These are phyloP conservation scores for Schizonepeta tenuifolia DNA, from an alignment of 257 asterid genomes.

Conservation along the genomic window DNA sequence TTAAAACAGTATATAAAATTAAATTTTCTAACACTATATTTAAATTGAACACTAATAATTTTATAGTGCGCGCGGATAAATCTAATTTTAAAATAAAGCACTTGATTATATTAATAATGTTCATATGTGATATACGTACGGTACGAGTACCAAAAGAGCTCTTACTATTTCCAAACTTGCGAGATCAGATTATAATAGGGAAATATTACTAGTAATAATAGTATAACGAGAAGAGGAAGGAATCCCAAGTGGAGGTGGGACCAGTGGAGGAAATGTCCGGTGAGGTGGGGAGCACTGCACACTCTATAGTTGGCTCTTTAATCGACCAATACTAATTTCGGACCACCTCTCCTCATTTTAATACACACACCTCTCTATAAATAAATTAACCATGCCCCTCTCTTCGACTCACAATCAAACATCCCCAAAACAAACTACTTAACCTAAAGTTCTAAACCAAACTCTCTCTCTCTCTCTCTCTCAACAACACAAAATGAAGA, in stretches of 20 bases:
- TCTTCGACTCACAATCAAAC: conserved; percentile 14
- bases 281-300: conserved; percentile 59
- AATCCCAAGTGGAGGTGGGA: conserved; percentile 47
- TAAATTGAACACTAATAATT: no score
- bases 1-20: no score
- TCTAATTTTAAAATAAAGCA: no score
- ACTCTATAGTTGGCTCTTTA: conserved; percentile 62
- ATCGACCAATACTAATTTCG: conserved; percentile 52
- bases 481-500: conserved; percentile 47
- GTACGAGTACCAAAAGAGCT: no score
- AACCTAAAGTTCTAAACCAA: neutral
- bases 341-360: conserved; percentile 43
- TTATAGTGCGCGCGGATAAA: no score
- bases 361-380: conserved; percentile 44
- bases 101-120: no score
- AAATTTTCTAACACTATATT: no score
- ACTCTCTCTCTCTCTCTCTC: conserved; percentile 16
- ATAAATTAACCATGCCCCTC: conserved; percentile 47
- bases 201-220: no score
- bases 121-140: no score
- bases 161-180: no score
- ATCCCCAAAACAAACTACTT: neutral
- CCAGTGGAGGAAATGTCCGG: conserved; percentile 45
- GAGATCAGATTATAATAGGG: no score
- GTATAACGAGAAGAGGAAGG: conserved; percentile 21